Conservation (phyloP, 179 eudicot species). For the Gypsophila paniculata region DNA sequence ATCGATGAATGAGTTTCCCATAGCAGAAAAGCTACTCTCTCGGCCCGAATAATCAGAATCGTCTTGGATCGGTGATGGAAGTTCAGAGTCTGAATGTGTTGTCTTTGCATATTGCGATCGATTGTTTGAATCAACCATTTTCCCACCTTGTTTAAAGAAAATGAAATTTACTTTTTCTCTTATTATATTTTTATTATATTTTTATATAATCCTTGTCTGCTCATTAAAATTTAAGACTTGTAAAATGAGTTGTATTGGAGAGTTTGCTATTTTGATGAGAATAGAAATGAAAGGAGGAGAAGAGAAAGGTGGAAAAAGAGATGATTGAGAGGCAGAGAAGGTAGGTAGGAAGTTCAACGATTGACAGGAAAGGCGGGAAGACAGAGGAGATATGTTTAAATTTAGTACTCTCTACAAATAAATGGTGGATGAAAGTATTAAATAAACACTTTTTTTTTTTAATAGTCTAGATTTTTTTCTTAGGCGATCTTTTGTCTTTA, state of each 20-base stretch:
- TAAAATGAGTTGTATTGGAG: background rate
- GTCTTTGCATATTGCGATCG: slow-evolving; percentile 16
- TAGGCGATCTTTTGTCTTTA: too few relatives aligned
- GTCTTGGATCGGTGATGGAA: slow-evolving; percentile 16
- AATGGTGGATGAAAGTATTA: too few relatives aligned
- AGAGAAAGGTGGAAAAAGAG: background rate
- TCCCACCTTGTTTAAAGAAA: too few relatives aligned
- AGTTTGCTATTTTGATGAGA: slow-evolving; percentile 1
- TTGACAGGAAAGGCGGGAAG: slow-evolving; percentile 4
- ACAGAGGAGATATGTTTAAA: slow-evolving; percentile 6
- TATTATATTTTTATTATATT: background rate
- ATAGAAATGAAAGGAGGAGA: background rate
- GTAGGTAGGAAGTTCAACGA: slow-evolving; percentile 10
- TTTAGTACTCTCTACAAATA: background rate
- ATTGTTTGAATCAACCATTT: slow-evolving; percentile 16
- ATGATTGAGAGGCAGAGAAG: slow-evolving; percentile 15
- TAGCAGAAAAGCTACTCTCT: slow-evolving; percentile 32
- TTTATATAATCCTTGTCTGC: background rate
- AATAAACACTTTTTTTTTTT: too few relatives aligned
- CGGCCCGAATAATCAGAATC: slow-evolving; percentile 24
- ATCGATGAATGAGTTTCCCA: slow-evolving; percentile 26
- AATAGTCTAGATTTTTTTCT: too few relatives aligned
- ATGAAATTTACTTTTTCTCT: too few relatives aligned
- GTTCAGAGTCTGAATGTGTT: slow-evolving; percentile 28
- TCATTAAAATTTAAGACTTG: background rate